Conservation (phyloP, 2,329 filamentous ascomycete genomes). For the Sclerotinia subarctica region DNA sequence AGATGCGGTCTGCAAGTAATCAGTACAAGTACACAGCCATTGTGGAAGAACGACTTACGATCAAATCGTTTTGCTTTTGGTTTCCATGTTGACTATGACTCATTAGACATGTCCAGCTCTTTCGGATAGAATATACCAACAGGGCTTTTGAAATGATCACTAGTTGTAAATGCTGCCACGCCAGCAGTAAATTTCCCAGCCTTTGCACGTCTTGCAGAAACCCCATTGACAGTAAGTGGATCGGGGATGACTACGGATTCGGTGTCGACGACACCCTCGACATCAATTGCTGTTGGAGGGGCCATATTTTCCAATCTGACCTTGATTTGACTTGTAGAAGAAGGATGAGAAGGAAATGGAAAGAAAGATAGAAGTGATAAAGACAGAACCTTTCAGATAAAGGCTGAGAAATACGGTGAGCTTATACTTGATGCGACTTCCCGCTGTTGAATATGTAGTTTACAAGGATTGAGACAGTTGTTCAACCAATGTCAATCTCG, state of each 20-base stretch:
- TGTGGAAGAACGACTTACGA: slow-evolving; percentile 53
- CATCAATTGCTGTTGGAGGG: slow-evolving; percentile 44
- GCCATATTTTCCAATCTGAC: slow-evolving; percentile 27
- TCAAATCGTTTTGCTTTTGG: slow-evolving; percentile 82
- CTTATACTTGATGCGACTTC: slow-evolving; percentile 10
- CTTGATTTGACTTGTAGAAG: neutral
- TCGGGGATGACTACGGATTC: slow-evolving; percentile 32
- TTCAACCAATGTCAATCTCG: slow-evolving; percentile 12
- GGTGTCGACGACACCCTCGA: slow-evolving; percentile 46
- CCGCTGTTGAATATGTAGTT: slow-evolving; percentile 14
- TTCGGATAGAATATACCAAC: slow-evolving; percentile 44
- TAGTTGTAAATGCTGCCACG: slow-evolving; percentile 72
- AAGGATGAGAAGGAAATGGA: neutral
- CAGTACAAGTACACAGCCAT: slow-evolving; percentile 19
- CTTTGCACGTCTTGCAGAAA: slow-evolving; percentile 65
- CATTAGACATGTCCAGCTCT: slow-evolving; percentile 15
- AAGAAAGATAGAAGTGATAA: neutral
- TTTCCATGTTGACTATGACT: slow-evolving; percentile 53
- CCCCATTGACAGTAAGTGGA: slow-evolving; percentile 60
- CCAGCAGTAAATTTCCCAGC: slow-evolving; percentile 71
- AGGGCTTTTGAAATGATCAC: slow-evolving; percentile 78
- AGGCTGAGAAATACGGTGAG: slow-evolving; percentile 3
- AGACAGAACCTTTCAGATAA: neutral
- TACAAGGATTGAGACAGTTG: slow-evolving; percentile 18
- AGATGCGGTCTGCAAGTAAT: slow-evolving; percentile 49